Base-by-base conservation (phyloP, 2,329 filamentous ascomycete species). In the Graphilbum sp. region DNA sequence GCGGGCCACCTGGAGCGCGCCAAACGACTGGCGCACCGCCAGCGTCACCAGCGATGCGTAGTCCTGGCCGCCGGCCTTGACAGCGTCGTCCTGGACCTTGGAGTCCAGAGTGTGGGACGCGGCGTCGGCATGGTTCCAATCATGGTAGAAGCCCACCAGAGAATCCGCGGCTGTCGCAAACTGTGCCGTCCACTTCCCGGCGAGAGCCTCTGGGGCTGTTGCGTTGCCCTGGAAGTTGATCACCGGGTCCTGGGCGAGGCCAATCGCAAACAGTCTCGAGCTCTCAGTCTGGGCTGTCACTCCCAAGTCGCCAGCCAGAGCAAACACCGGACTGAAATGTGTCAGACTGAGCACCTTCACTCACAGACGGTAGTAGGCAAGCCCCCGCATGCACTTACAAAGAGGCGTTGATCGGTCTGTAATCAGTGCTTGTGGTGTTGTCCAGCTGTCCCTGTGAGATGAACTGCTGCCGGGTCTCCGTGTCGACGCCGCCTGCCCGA, bases 11-110 rank as follows among this genome's bases (percentile, higher is more conserved):
- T 77, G 76, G 2, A 82, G 75, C 0, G 75, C 81, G 13, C 78
- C 86, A 57, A 92, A 77, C 1, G 78, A 73, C 55, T 94, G 86
- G 33, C 85, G 74, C n/a, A 85, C 79, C 32, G 75, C 77, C 20
- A 94, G 67, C 1, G 78, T 76, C 9, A 83, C 80, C 40, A 88
- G 78, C 41, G 79, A 75, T 12, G 76, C 67, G 49, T 88, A 88
- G 51, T 83, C 76, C 35, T 76, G 64, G 1, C 81, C 80, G 1
- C 72, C 83, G 3, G 74, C 83, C 11, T 71, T 63, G 32, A 72
- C 63, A 2, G 75, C 72, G 50, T 83, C 80, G 4, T 61, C 52
- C 41, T 77, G 75, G 3, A 87, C 74, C 54, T 80, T 72, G 23
- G 42, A 57, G 20, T 86, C 85, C 45, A 90, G 79, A 21, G 71